Conservation (phyloP, 805 yeast species). For the Monosporozyma solicola region DNA sequence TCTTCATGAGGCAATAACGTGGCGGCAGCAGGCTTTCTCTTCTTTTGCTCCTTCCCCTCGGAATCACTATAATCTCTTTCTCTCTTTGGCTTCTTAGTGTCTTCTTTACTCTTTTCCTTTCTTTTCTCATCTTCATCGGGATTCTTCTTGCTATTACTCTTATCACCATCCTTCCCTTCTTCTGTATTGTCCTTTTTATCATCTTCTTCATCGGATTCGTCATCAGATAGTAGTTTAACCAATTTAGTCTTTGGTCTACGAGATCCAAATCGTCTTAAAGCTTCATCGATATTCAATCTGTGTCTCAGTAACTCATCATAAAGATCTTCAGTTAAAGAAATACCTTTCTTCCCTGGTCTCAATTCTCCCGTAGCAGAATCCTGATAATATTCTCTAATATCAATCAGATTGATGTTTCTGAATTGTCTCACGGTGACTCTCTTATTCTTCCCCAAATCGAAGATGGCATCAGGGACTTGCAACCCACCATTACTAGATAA, state of each 20-base stretch:
- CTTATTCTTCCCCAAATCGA: constrained; percentile 50
- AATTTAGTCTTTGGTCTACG: constrained; percentile 27
- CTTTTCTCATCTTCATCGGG: background rate
- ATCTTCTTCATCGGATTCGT: constrained; percentile 19
- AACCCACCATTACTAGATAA: constrained; percentile 7
- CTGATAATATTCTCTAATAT: constrained; percentile 75
- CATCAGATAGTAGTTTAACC: constrained; percentile 25
- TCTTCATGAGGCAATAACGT: constrained; percentile 26
- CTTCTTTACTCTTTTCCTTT: constrained; percentile 2
- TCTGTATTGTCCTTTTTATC: constrained; percentile 5
- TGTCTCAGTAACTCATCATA: constrained; percentile 30
- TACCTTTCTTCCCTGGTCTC: constrained; percentile 72
- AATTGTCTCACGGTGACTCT: constrained; percentile 66
- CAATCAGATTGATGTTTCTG: constrained; percentile 59
- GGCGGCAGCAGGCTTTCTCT: constrained; percentile 29
- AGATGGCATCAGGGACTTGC: constrained; percentile 23
- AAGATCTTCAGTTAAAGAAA: constrained; percentile 31
- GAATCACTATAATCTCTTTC: constrained; percentile 4
- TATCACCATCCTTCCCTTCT: constrained; percentile 2
- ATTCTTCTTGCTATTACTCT: constrained; percentile 4
- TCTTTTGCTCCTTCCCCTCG: constrained; percentile 13
- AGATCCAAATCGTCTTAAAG: constrained; percentile 30
- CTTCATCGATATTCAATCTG: constrained; percentile 30
- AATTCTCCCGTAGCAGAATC: constrained; percentile 47
- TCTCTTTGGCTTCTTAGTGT: constrained; percentile 5